A percentile compares a stretch with the other conserved stretches of the same genome.
phyloP scores from a whole-genome alignment of 2,329 filamentous ascomycete species.

The Sclerotinia subarctica region DNA sequence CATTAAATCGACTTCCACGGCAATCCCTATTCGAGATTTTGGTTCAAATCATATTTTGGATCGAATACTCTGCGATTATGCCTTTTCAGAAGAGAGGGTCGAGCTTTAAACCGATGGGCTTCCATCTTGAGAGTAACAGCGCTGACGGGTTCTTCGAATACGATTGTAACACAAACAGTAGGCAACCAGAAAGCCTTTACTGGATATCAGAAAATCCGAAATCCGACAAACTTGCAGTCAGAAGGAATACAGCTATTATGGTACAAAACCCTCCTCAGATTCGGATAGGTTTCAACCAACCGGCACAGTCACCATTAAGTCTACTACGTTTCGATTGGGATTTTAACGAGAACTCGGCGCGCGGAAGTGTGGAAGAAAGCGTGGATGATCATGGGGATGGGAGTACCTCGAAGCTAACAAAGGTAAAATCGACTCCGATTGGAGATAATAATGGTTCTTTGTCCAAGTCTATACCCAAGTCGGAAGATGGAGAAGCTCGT shows the following conservation, averaged over 20 bases:
- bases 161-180: constrained; percentile 16
- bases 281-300: not conserved
- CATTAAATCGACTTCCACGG: not conserved
- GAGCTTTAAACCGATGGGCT: not conserved
- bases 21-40: not conserved
- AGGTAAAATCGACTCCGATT: not conserved
- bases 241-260: constrained; percentile 6
- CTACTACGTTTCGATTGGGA: not conserved
- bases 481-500: not conserved
- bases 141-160: constrained; percentile 14
- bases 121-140: constrained; percentile 7
- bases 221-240: constrained; percentile 3
- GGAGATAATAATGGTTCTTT: not conserved
- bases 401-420: constrained; percentile 7
- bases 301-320: constrained; percentile 8
- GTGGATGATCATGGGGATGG: not conserved
- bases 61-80: not conserved
- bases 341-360: not conserved
- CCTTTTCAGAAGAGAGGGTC: constrained; percentile 1
- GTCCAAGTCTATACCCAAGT: not conserved
- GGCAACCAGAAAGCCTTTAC: constrained; percentile 13
- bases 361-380: constrained; percentile 1
- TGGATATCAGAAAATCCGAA: constrained; percentile 13
- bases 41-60: not conserved
- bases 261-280: not conserved